Evolutionary conservation across 345 rosid species (phyloP).

Genomic region (Gossypium bickii): DNA sequence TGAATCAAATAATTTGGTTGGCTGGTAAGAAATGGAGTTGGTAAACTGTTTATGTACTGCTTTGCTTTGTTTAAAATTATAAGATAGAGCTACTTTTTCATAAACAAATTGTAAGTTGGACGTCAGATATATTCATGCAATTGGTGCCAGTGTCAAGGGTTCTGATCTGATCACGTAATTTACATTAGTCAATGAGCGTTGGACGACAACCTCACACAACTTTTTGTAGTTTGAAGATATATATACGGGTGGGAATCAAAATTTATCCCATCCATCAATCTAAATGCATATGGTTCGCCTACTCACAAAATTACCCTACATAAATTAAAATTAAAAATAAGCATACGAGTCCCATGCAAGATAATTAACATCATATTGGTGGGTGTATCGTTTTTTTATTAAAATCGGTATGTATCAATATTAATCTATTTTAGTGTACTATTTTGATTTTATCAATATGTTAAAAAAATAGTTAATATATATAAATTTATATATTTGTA

Average conservation of each 20-base stretch:
- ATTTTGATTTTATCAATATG: no score
- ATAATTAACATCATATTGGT: no score
- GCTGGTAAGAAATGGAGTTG: not conserved
- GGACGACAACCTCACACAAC: not conserved
- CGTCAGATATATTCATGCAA: slow-evolving; percentile 6
- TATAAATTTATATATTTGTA: no score
- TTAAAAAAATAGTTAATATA: no score
- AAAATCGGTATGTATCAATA: rapidly evolving
- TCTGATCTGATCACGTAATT: not conserved
- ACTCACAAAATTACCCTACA: not conserved
- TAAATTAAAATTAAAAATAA: not conserved
- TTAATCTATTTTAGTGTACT: rapidly evolving
- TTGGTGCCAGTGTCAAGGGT: not conserved
- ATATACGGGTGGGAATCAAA: not conserved
- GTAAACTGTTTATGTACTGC: not conserved
- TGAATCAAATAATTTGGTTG: not conserved
- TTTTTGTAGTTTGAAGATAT: not conserved
- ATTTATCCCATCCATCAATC: not conserved
- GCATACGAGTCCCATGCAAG: not conserved
- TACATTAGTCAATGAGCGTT: slow-evolving; percentile 22
- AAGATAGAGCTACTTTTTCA: not conserved
- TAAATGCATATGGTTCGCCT: not conserved
- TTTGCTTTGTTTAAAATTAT: not conserved
- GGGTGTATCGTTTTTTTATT: no score
- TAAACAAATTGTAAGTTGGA: not conserved